phyloP scores from a whole-genome alignment of 768 basidiomycete genomes.

The Kondoa malvinella region DNA sequence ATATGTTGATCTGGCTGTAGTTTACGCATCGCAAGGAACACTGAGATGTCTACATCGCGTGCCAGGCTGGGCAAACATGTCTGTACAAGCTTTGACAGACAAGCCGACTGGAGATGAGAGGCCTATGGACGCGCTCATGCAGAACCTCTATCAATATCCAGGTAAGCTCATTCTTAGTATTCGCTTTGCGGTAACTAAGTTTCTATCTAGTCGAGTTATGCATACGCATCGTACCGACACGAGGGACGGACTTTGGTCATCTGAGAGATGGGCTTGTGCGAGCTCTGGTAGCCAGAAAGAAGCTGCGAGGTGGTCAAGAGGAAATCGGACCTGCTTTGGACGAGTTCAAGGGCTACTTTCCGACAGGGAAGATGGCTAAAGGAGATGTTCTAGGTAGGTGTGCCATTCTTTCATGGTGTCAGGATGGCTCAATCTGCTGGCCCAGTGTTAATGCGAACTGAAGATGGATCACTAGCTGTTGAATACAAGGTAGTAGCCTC shows the following conservation, averaged over 20 bases:
- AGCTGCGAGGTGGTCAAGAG: background rate
- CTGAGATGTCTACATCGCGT: background rate
- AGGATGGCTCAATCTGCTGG: too few species aligned
- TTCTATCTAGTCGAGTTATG: background rate
- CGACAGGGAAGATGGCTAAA: background rate
- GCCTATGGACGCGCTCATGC: background rate
- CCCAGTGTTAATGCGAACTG: background rate
- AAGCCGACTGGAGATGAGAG: background rate
- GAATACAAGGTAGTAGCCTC: background rate
- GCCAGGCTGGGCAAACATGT: background rate
- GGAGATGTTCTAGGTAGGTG: too few species aligned
- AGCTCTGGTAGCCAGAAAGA: background rate
- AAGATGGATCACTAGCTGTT: background rate
- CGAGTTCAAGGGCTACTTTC: conserved; percentile 5
- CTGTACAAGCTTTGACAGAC: background rate
- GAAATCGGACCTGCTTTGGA: background rate
- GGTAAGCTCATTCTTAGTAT: too few species aligned
- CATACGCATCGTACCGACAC: background rate
- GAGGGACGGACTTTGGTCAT: conserved; percentile 2
- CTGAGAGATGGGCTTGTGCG: background rate
- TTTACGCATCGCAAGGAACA: conserved; percentile 1
- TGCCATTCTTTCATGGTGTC: too few species aligned
- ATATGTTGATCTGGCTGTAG: background rate
- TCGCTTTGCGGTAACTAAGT: too few species aligned
- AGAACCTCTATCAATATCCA: background rate